Evolutionary conservation across 345 rosid genomes (phyloP), one percentile per base, ranked within the genome.

Genomic region (Brassica rapa): DNA sequence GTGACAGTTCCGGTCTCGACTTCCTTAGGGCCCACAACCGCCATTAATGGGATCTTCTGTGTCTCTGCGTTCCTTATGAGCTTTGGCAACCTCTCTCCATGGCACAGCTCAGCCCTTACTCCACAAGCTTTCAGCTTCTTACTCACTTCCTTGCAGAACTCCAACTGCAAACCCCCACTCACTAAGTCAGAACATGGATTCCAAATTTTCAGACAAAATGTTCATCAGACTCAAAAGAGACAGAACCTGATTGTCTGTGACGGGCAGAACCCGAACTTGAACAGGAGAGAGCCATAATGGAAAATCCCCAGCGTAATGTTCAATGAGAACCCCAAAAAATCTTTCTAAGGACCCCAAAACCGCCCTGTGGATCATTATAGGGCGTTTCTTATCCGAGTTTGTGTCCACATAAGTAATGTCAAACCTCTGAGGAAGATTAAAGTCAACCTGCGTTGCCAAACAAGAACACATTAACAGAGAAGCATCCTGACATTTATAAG

Each of bases 361-460:
- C 6, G 98, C 98, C 82, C 98, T 89, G 80, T 94, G 98, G 74
- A 94, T 92, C 98, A 94, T 89, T 74, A 94, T 94, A 24, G 98
- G 97, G 35, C 87, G 93, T 83, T 86, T 88, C 83, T 87, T 94
- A 76, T 89, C 93, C 3, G 87, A 83, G 80, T 91, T 84, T 6
- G 98, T 88, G 83, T 92, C 97, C 1, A 91, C 88, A 74, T 91
- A 92, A 56, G 97, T 89, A 32, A 94, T 87, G 81, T 94, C 95
- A 78, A 94, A 94, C 53, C 93, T 80, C 81, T 91, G 88, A 37
- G 98, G 98, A 74, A 94, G 85, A 79, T 94, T 94, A 77, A 94
- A 94, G 78, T 94, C 98, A 71, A 94, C 97, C 98, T 94, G 91
- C 75, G 5, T 55, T 11, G 67, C 65, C 67, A 75, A 39, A 64